A percentile compares a stretch with the other conserved stretches of the same genome.
Evolutionary conservation across 108 stramenopile species (phyloP).

Genomic region (Skeletonema costatum): DNA sequence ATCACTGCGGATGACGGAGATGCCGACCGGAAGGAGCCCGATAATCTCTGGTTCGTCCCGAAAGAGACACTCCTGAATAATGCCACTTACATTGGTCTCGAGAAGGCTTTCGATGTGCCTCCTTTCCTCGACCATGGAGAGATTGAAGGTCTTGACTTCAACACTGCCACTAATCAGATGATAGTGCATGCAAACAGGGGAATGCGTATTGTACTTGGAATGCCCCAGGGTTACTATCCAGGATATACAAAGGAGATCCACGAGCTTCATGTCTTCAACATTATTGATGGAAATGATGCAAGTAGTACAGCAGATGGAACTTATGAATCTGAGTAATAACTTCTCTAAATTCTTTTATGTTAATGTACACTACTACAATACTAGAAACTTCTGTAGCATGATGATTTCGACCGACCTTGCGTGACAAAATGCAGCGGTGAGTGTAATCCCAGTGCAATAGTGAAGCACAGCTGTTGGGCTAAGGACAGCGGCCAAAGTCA

Average conservation of each 20-base stretch:
- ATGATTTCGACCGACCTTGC: conserved; percentile 15
- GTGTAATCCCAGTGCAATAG: conserved; percentile 40
- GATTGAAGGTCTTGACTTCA: conserved; percentile 2
- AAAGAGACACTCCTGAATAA: not conserved
- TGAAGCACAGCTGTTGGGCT: conserved; percentile 46
- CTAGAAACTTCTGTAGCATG: not conserved
- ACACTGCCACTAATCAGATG: not conserved
- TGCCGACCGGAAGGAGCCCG: too few species aligned
- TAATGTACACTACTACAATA: not conserved
- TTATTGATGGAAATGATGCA: too few species aligned
- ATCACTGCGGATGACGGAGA: too few species aligned
- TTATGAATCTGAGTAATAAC: not conserved
- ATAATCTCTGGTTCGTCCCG: too few species aligned
- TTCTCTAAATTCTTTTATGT: not conserved
- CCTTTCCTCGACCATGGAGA: not conserved
- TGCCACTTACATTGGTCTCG: not conserved
- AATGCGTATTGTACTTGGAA: not conserved
- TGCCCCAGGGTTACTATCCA: not conserved
- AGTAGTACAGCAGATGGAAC: too few species aligned
- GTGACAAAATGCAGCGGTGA: conserved; percentile 36
- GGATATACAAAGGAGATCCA: too few species aligned
- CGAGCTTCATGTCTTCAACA: too few species aligned
- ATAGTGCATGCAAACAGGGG: not conserved
- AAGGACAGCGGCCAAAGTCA: conserved; percentile 19
- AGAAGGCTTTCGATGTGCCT: not conserved